Evolutionary conservation across 805 yeast genomes (phyloP).

Genomic region (Ogataea nitratoaversa): DNA sequence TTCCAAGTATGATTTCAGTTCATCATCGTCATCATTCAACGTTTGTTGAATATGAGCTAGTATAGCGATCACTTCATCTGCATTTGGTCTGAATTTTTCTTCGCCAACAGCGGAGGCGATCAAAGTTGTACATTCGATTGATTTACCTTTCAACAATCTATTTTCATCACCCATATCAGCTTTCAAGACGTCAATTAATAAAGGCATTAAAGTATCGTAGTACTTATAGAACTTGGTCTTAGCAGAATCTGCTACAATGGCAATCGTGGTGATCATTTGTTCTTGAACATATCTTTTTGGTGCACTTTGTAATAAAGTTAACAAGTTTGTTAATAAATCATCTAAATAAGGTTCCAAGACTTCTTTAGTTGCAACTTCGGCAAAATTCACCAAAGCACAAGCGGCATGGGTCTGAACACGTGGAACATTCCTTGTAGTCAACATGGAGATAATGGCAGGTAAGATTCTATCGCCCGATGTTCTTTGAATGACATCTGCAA

Average conservation of each 20-base stretch:
- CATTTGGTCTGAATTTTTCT: slow-evolving; percentile 76
- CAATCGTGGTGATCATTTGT: slow-evolving; percentile 94
- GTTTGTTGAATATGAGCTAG: slow-evolving; percentile 64
- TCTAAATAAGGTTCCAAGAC: slow-evolving; percentile 91
- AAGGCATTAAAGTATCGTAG: slow-evolving; percentile 91
- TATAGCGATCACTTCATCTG: slow-evolving; percentile 65
- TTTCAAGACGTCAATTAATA: slow-evolving; percentile 71
- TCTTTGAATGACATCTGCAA: slow-evolving; percentile 83
- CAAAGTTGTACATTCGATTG: slow-evolving; percentile 92
- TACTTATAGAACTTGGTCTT: slow-evolving; percentile 83
- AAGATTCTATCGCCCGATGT: slow-evolving; percentile 73
- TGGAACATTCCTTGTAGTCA: slow-evolving; percentile 70
- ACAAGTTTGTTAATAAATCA: slow-evolving; percentile 64
- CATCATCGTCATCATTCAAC: slow-evolving; percentile 71
- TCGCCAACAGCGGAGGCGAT: slow-evolving; percentile 94
- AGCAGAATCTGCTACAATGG: slow-evolving; percentile 96
- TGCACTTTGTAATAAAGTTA: slow-evolving; percentile 67
- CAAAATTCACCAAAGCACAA: slow-evolving; percentile 93
- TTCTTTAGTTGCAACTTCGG: slow-evolving; percentile 86
- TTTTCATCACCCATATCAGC: slow-evolving; percentile 77
- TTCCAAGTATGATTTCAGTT: slow-evolving; percentile 79
- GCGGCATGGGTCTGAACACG: slow-evolving; percentile 98
- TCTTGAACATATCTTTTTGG: slow-evolving; percentile 94
- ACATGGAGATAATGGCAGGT: slow-evolving; percentile 83
- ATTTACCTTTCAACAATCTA: slow-evolving; percentile 80